phyloP scores from a whole-genome alignment of 306 rosid genomes.

The Hippophae gyantsensis region DNA sequence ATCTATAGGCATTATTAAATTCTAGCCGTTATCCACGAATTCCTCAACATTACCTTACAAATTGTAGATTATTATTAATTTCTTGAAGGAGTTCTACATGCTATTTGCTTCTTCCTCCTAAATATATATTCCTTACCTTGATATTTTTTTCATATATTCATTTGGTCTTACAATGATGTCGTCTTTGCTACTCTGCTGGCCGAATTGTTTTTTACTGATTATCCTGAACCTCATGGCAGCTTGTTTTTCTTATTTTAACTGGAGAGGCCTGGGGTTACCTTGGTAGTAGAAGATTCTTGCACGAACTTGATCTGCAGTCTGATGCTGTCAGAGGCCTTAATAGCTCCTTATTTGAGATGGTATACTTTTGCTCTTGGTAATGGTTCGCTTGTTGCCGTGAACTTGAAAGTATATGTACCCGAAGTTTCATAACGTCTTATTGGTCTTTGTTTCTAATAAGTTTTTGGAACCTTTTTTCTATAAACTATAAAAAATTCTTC shows the following conservation, averaged over 20 bases:
- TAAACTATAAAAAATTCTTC: too few species aligned
- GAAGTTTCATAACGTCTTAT: too few species aligned
- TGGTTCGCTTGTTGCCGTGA: constrained; percentile 2
- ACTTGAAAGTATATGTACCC: not conserved
- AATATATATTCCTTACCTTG: too few species aligned
- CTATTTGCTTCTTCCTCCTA: too few species aligned
- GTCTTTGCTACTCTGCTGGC: not conserved
- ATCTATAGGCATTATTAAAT: too few species aligned
- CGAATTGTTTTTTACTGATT: constrained; percentile 19
- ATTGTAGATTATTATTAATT: too few species aligned
- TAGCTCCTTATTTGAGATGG: constrained; percentile 62
- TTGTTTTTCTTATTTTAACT: constrained; percentile 73
- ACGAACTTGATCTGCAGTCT: constrained; percentile 76
- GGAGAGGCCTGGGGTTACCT: constrained; percentile 98
- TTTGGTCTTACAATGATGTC: not conserved
- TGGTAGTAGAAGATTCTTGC: constrained; percentile 88
- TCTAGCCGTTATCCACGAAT: too few species aligned
- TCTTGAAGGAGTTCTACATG: too few species aligned
- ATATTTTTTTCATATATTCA: not conserved
- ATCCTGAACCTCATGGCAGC: constrained; percentile 55
- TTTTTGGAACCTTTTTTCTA: too few species aligned
- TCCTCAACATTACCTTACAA: too few species aligned
- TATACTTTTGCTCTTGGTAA: constrained; percentile 25
- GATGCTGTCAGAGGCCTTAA: constrained; percentile 75
- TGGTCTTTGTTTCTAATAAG: too few species aligned